Base-by-base conservation (phyloP, 2,329 filamentous ascomycete species). In the Phaeosphaeriaceae sp. region DNA sequence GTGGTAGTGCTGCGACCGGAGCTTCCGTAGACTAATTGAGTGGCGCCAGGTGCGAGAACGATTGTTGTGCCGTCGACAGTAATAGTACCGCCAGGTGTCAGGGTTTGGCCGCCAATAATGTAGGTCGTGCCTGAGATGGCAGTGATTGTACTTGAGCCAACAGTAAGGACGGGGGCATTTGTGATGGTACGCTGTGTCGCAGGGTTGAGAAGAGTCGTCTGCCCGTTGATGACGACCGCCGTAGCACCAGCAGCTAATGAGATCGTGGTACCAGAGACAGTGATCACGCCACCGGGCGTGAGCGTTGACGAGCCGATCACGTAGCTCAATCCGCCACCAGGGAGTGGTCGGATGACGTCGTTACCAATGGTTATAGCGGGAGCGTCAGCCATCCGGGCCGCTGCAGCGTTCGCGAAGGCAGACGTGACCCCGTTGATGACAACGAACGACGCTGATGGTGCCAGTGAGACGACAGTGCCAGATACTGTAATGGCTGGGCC, bases 41-140 rank as follows among this genome's bases (percentile, higher is more conserved):
- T 80, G 1, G 78, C 77, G 3, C 75, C 70, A 5, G 73, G 68
- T 0, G 70, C 68, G 0, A 81, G 73, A 24, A 64, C 72, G 26
- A 78, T 71, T 0, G 71, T 74, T 0, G 74, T 77, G 15, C 75
- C 74, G 42, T 67, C 61, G 1, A 76, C 65, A 0, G 68, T 71
- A 42, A 78, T 70, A 3, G 58, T 63, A 1, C 77, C 78, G 11
- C 78, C 80, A 11, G 78, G 77, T 0, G 74, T 78, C 23, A 82
- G 65, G 0, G 76, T 79, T 42, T 78, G 71, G 0, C 75, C 77
- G 23, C 60, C 65, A 42, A 82, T 76, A 3, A 80, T 19, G 58
- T 78, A 80, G 3, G 70, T 73, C 1, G 73, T 75, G 0, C 72
- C 65, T 1, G 67, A 51, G 2, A 61, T 48, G 1, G 72, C 70